phyloP scores from a whole-genome alignment of 1,284 basidiomycete genomes.

The Hemileia vastatrix region DNA sequence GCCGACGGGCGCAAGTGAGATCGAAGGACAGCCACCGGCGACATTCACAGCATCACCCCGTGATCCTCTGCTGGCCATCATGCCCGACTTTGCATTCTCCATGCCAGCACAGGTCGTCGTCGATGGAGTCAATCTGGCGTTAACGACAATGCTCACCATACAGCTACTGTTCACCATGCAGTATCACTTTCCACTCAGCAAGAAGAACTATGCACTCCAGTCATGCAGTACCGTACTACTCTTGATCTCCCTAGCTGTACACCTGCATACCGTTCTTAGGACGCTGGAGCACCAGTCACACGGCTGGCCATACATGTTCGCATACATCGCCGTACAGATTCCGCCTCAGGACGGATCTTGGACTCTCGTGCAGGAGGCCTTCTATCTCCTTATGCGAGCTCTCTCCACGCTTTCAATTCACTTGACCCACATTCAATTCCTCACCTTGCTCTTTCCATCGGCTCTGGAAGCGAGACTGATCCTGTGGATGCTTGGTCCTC shows the following conservation, averaged over 20 bases:
- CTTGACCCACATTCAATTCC: constrained; percentile 88
- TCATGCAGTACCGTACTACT: constrained; percentile 35
- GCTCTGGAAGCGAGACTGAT: constrained; percentile 44
- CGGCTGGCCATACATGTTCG: constrained; percentile 38
- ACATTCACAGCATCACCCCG: not conserved
- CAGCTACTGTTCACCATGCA: constrained; percentile 40
- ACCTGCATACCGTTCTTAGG: constrained; percentile 53
- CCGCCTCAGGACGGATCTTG: constrained; percentile 34
- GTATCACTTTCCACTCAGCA: constrained; percentile 40
- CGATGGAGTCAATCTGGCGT: constrained; percentile 38
- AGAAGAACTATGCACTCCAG: constrained; percentile 37
- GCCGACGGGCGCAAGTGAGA: too few relatives aligned
- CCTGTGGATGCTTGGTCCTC: constrained; percentile 54
- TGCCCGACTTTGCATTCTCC: constrained; percentile 40
- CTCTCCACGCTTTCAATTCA: constrained; percentile 46
- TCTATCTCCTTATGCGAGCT: constrained; percentile 36
- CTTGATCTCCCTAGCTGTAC: constrained; percentile 32
- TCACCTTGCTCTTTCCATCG: constrained; percentile 30
- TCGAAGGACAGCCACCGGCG: too few relatives aligned
- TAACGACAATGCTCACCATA: constrained; percentile 34
- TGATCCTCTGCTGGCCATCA: too few relatives aligned
- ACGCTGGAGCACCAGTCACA: constrained; percentile 26
- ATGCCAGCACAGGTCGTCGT: constrained; percentile 40
- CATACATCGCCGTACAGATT: constrained; percentile 36
- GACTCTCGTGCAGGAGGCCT: constrained; percentile 34